Evolutionary conservation across 2,329 filamentous ascomycete species (phyloP).

Genomic region (Colletotrichum lupini): DNA sequence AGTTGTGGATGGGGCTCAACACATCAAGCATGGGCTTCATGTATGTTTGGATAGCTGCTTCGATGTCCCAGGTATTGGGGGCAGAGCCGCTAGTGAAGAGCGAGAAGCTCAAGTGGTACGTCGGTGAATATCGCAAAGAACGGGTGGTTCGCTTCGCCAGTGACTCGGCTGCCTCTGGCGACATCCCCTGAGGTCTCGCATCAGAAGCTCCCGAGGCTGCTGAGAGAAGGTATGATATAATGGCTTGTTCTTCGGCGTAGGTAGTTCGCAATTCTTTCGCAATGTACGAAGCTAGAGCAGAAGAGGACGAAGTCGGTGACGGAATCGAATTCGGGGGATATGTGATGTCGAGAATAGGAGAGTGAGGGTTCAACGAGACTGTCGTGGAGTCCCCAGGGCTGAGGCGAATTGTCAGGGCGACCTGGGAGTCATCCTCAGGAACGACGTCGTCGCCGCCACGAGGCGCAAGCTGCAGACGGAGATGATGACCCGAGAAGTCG

Average conservation of each 20-base stretch:
- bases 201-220: conserved; percentile 65
- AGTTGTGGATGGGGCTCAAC: conserved; percentile 87
- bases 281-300: conserved; percentile 79
- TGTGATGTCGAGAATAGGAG: conserved; percentile 78
- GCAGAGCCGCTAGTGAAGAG: conserved; percentile 83
- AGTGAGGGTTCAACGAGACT: conserved; percentile 75
- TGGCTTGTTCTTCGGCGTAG: conserved; percentile 89
- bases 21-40: conserved; percentile 84
- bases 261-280: conserved; percentile 80
- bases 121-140: conserved; percentile 90
- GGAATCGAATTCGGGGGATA: conserved; percentile 79
- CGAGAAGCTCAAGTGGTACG: conserved; percentile 96
- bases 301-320: conserved; percentile 75
- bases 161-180: conserved; percentile 64
- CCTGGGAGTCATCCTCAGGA: conserved; percentile 55
- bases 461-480: conserved; percentile 76
- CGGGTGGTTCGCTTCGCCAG: conserved; percentile 80
- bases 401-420: conserved; percentile 78
- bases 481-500: conserved; percentile 85
- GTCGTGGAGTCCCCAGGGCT: conserved; percentile 70
- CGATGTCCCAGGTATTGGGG: conserved; percentile 93
- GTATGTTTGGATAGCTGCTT: conserved; percentile 82
- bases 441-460: conserved; percentile 43
- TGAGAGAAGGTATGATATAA: conserved; percentile 80
- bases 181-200: conserved; percentile 56